Conservation (phyloP, 2,329 filamentous ascomycete genomes). For the Colletotrichum chlorophyti region DNA sequence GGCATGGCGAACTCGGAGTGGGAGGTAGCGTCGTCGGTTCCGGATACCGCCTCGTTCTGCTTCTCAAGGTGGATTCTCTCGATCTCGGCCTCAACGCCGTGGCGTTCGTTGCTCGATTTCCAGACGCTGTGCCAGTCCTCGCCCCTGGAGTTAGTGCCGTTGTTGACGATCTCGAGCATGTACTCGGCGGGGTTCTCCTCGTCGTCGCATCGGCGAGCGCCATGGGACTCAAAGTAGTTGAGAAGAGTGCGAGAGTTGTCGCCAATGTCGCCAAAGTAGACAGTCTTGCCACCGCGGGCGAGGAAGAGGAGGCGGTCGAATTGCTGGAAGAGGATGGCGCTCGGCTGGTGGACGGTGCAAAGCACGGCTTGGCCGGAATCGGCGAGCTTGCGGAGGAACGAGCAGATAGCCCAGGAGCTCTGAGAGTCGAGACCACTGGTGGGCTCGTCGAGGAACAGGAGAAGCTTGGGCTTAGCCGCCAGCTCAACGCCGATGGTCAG, state of each 20-base stretch:
- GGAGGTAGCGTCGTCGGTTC: slow-evolving; percentile 31
- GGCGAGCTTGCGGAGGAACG: slow-evolving; percentile 68
- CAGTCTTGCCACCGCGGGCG: slow-evolving; percentile 68
- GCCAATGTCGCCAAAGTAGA: slow-evolving; percentile 75
- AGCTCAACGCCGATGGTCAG: slow-evolving; percentile 68
- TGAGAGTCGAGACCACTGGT: slow-evolving; percentile 69
- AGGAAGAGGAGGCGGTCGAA: slow-evolving; percentile 71
- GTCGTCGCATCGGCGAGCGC: slow-evolving; percentile 63
- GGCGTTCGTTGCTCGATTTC: slow-evolving; percentile 59
- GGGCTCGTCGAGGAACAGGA: slow-evolving; percentile 69
- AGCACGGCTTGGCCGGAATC: slow-evolving; percentile 59
- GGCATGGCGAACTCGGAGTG: slow-evolving; percentile 80
- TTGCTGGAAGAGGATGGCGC: slow-evolving; percentile 57
- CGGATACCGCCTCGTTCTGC: slow-evolving; percentile 29
- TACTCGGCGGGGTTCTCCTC: slow-evolving; percentile 79
- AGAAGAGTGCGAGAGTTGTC: slow-evolving; percentile 62
- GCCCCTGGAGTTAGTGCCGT: slow-evolving; percentile 43
- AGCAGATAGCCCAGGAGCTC: slow-evolving; percentile 68
- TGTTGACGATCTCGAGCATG: slow-evolving; percentile 66
- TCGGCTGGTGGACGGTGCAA: slow-evolving; percentile 63
- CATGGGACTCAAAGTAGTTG: slow-evolving; percentile 70
- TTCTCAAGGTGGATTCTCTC: slow-evolving; percentile 64
- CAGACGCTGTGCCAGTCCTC: slow-evolving; percentile 74
- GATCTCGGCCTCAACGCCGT: slow-evolving; percentile 65
- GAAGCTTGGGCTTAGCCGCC: slow-evolving; percentile 61